Evolutionary conservation across 2,329 filamentous ascomycete species (phyloP), one percentile per base, ranked within the genome.

Genomic region (Verticillium isaacii): DNA sequence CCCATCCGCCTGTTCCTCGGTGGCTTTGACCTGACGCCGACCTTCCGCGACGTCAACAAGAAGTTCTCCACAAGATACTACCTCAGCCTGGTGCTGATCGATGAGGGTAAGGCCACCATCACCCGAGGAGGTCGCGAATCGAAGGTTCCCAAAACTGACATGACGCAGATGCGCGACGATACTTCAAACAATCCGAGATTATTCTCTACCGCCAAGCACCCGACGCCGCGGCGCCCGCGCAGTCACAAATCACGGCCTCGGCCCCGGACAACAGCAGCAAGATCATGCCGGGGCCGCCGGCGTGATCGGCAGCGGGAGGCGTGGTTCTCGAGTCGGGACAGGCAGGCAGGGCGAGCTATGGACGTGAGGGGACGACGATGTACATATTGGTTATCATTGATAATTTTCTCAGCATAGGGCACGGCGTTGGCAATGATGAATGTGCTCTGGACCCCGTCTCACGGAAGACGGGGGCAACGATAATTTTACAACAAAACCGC

Each of bases 111-210:
- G 81, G 7, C 37, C 9, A 41, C 55, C 19, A 56, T 56, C n/a
- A 54, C 34, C 7, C 23, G 19, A 14, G 17, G 60, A 15, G 36
- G 36, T 15, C 11, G 11, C 36, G 15, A 37, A 37, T 37, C 36
- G 36, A 37, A 11, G 9, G 60, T 19, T 45, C 62, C 56, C 58
- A 58, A 23, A 58, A 60, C 72, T 70, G 57, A 69, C 63, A 45
- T 37, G 19, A n/a, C 57, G 55, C 72, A 93, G 95, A 99, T 76
- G 95, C 95, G 58, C 88, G 95, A 70, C 88, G 95, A 70, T 99
- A 99, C 80, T 99, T 99, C 80, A 99, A 99, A 78, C 95, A 99
- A 77, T 97, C 93, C 59, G 95, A 99, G 79, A 99, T 99, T 73
- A 93, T 97, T 62, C 88, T 99, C 59, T 98, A 91, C 80, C 89